phyloP scores from a whole-genome alignment of 257 asterid species.

The Leonotis leonurus region DNA sequence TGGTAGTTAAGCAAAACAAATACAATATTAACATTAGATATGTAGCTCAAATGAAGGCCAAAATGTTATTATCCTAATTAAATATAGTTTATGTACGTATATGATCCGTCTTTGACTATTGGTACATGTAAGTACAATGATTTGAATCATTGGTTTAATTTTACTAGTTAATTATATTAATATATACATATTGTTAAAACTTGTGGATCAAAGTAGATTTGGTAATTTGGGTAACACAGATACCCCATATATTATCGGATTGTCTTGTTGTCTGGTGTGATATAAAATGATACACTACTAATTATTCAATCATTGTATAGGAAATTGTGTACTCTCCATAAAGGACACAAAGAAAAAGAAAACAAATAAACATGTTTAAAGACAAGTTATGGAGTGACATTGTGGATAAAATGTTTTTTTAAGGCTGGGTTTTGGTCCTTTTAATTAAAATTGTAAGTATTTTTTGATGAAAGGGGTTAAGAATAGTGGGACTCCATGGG shows the following conservation, averaged over 20 bases:
- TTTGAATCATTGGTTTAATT: not conserved
- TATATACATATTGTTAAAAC: not conserved
- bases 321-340: conserved; percentile 4
- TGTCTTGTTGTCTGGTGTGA: conserved; percentile 14
- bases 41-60: not conserved
- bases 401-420: conserved; percentile 9
- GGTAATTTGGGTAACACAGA: not conserved
- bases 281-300: not conserved
- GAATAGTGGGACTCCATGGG: too few species aligned
- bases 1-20: conserved; percentile 10
- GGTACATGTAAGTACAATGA: conserved; percentile 16
- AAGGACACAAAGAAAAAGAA: not conserved
- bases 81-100: too few species aligned
- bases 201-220: not conserved
- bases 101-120: too few species aligned
- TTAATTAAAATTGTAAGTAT: too few species aligned
- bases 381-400: conserved; percentile 20
- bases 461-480: too few species aligned
- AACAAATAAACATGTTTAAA: not conserved
- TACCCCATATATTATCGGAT: conserved; percentile 18
- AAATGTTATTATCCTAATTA: too few species aligned
- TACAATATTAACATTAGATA: not conserved
- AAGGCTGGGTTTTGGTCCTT: not conserved
- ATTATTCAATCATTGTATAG: not conserved
- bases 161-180: not conserved